Evolutionary conservation across 148 eudicot genomes (phyloP).

Genomic region (Diospyros lotus): DNA sequence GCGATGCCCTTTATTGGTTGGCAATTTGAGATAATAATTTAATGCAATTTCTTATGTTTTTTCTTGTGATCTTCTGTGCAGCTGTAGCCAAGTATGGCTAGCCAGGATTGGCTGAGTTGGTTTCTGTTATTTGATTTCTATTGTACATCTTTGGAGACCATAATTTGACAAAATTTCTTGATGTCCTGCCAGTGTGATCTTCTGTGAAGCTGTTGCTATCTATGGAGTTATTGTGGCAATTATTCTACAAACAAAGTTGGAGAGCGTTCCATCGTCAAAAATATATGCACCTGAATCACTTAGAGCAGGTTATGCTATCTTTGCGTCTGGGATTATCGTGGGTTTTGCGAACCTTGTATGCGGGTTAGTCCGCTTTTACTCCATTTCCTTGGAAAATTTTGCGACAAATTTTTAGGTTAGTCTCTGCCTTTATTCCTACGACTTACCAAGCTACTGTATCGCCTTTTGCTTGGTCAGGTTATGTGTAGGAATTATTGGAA

Average conservation of each 20-base stretch:
- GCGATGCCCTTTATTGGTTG: too few species aligned
- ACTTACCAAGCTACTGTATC: background rate
- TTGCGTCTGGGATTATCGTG: slow-evolving; percentile 77
- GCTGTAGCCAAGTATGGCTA: slow-evolving; percentile 83
- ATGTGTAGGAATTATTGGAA: slow-evolving; percentile 84
- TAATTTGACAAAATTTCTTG: too few species aligned
- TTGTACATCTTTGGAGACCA: too few species aligned
- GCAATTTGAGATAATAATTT: too few species aligned
- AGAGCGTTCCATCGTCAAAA: slow-evolving; percentile 66
- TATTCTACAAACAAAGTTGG: slow-evolving; percentile 78
- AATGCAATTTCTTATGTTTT: too few species aligned
- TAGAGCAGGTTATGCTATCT: slow-evolving; percentile 87
- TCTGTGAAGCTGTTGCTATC: slow-evolving; percentile 90
- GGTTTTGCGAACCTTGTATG: slow-evolving; percentile 95
- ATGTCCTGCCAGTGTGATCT: slow-evolving; percentile 51
- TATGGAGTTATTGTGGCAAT: slow-evolving; percentile 90
- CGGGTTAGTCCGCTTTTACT: background rate
- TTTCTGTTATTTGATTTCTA: too few species aligned
- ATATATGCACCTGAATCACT: slow-evolving; percentile 62
- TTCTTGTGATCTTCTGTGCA: slow-evolving; percentile 77
- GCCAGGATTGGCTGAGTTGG: too few species aligned
- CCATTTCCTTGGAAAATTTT: background rate
- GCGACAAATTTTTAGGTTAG: background rate
- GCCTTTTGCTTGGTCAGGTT: slow-evolving; percentile 30
- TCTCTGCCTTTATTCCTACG: background rate